Base-by-base conservation (phyloP, 495 filamentous ascomycete genomes). In the Penicillium flavigenum region DNA sequence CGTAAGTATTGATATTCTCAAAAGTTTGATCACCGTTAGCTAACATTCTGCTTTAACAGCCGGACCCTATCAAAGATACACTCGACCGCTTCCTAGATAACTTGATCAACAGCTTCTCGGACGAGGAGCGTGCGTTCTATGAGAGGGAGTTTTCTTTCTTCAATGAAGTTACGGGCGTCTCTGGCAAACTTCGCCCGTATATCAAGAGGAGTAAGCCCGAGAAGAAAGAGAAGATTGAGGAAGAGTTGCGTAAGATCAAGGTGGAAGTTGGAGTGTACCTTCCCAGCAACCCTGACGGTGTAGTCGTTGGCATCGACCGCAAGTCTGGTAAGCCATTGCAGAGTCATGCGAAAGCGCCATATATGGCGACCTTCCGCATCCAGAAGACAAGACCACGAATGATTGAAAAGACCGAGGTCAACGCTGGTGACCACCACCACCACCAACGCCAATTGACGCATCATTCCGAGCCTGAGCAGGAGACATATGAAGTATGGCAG, bases 141-240 rank as follows among this genome's bases (percentile, higher is more conserved):
- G 88, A 96, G 68, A 84, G 89, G 57, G 95, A 99, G 71, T 99
- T 99, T 64, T 75, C 88, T 36, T 99, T 99, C 81, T 99, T 99
- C 73, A 91, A 93, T 62, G 95, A 98, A 68, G 90, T 99, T 44
- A 99, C 95, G 0, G 86, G 81, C 50, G 89, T 99, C 41, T 98
- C 95, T 2, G 95, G 95, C 31, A 98, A 96, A 64, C 85, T 99
- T 24, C 88, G 91, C 45, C 95, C 95, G 0, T 90, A 88, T 62
- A 96, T 98, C 68, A 95, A 95, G 72, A 86, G 80, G 45, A 88
- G 89, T 36, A 99, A 99, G 67, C 85, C 89, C 2, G 95, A 96
- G 76, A 99, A 99, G 81, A 98, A 96, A 69, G 87, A 94, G 67
- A 99, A 98, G 75, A 98, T 99, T 57, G 95, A 98, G 68, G 95